Percentiles rank a stretch among this genome's conserved stretches.
Conservation (phyloP, 1,139 yeast species). For the Casaregolazyma lundiana region DNA sequence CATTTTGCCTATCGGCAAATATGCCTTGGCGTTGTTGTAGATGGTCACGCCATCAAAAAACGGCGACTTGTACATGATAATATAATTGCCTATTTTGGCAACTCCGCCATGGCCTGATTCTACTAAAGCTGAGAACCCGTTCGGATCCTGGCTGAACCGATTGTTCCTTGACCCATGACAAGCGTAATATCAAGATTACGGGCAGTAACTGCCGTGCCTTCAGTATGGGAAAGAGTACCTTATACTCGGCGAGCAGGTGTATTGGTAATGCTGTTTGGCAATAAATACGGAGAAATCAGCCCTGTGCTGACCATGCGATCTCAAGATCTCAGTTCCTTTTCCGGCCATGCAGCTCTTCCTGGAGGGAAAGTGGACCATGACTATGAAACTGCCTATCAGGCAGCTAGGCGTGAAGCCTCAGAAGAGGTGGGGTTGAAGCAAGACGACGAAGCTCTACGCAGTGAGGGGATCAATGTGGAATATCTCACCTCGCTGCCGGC, state of each 20-base stretch:
- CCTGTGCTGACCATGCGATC: conserved; percentile 77
- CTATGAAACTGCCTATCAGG: conserved; percentile 62
- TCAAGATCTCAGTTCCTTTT: conserved; percentile 60
- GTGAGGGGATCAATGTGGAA: conserved; percentile 37
- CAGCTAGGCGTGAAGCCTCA: conserved; percentile 74
- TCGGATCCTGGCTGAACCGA: too few species aligned
- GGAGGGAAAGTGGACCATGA: conserved; percentile 50
- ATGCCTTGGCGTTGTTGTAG: neutral
- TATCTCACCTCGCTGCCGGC: conserved; percentile 62
- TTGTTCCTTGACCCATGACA: neutral
- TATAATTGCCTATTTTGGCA: neutral
- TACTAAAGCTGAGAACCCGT: too few species aligned
- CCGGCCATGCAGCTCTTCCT: conserved; percentile 86
- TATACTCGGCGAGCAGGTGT: conserved; percentile 70
- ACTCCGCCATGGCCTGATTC: conserved; percentile 1
- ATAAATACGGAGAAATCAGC: conserved; percentile 60
- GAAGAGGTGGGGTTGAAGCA: conserved; percentile 79
- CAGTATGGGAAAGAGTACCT: conserved; percentile 56
- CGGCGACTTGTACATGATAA: neutral
- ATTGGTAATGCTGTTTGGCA: conserved; percentile 64
- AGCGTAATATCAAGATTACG: conserved; percentile 14
- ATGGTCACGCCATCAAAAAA: neutral
- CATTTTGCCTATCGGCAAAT: too few species aligned
- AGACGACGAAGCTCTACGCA: conserved; percentile 41
- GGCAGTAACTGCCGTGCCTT: conserved; percentile 12